Evolutionary conservation across 495 filamentous ascomycete genomes (phyloP).

Genomic region (Penicillium samsonianum): DNA sequence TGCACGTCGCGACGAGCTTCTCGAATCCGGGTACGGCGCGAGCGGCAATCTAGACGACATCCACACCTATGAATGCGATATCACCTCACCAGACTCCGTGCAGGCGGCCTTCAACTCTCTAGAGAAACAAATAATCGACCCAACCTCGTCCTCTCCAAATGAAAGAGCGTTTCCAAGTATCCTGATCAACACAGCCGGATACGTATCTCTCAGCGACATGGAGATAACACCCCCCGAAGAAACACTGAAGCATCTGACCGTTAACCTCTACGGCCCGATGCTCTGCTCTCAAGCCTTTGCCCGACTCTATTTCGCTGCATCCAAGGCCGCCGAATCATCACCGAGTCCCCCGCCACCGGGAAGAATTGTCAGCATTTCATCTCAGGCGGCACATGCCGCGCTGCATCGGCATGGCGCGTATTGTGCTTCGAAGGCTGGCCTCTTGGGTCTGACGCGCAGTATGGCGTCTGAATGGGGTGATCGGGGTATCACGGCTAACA

Average conservation of each 20-base stretch:
- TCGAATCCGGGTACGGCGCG: conserved; percentile 33
- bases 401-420: conserved; percentile 48
- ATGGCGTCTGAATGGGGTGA: conserved; percentile 50
- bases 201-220: conserved; percentile 45
- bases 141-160: conserved; percentile 14
- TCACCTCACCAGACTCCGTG: conserved; percentile 41
- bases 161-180: conserved; percentile 37
- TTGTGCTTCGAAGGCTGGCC: conserved; percentile 50
- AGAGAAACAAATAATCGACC: conserved; percentile 21
- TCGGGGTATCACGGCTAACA: conserved; percentile 39
- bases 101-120: conserved; percentile 33
- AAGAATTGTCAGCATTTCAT: conserved; percentile 41
- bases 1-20: conserved; percentile 36
- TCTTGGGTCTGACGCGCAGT: conserved; percentile 48
- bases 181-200: conserved; percentile 45
- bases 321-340: conserved; percentile 19
- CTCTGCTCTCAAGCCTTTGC: conserved; percentile 48
- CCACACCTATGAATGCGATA: conserved; percentile 45
- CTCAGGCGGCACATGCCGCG: conserved; percentile 41
- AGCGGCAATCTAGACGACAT: conserved; percentile 23
- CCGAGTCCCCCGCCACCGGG: conserved; percentile 32
- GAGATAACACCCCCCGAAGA: conserved; percentile 40
- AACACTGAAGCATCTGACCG: conserved; percentile 42
- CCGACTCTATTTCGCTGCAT: conserved; percentile 34
- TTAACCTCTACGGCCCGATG: conserved; percentile 42